Evolutionary conservation across 2,329 filamentous ascomycete species (phyloP), one percentile per base, ranked within the genome.

Genomic region (Cercospora brassicicola): DNA sequence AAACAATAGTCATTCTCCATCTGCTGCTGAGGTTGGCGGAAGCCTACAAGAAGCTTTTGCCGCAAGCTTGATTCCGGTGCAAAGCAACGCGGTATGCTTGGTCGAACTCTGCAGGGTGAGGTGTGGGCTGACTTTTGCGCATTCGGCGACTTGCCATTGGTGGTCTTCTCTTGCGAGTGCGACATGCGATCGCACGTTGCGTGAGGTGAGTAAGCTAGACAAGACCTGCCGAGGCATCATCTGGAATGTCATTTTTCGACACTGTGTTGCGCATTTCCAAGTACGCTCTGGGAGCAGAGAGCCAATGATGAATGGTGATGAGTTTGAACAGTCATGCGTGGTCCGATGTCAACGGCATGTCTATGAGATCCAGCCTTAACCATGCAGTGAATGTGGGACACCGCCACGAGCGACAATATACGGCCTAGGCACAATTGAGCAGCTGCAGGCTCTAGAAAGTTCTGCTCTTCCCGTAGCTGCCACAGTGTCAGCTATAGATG

Each of bases 111-210:
- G 48, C 23, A 55, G 15, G 11, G 26, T 55, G 48, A 55, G 48
- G 48, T 61, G 63, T 60, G 30, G 45, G 55, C 26, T 60, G 39
- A 42, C 30, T n/a, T 55, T 18, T 55, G 48, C 48, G 23, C 39
- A 60, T 65, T 60, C 13, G 9, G 53, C 30, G 42, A 10, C 23
- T 26, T 10, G n/a, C 39, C 33, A 59, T 59, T 59, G 63, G 63
- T 42, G n/a, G 13, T 31, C 30, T 45, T 39, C 10, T 15, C 13
- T n/a, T 13, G 30, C 36, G n/a, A 59, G 3, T 31, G 28, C 18
- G 30, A 42, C 31, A 60, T 65, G 63, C 63, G 63, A 65, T 65
- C 63, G 63, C 63, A 65, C 63, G 36, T 15, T 7, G 10, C 28
- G 1, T 23, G 23, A 18, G 23, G 33, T 59, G 15, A 56, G 28